Evolutionary conservation across 345 rosid genomes (phyloP), one percentile per base, ranked within the genome.

Genomic region (Sapria himalayana): DNA sequence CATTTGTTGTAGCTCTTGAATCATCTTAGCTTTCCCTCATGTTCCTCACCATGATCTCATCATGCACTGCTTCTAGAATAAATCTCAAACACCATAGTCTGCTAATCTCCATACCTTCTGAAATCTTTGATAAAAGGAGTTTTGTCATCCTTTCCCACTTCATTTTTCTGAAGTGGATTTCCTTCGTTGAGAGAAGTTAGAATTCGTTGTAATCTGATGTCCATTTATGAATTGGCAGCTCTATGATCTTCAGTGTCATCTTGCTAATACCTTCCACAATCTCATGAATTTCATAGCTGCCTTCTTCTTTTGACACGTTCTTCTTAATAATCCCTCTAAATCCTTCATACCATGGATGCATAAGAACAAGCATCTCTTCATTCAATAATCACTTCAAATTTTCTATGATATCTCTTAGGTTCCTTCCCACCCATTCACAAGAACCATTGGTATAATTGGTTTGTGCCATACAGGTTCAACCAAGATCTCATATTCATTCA

Each of bases 281-380:
- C 54, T 92, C 99, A 50, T 47, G 60, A 29, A 71, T 56, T 19
- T 74, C 60, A 60, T 84, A 82, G 65, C 63, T 67, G n/a, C 93
- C 91, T 37, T 60, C 64, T 58, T 80, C 93, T 59, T 64, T 84
- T 5, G 71, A 38, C 5, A 81, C 66, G 57, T 70, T 65, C 57
- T 70, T 73, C 57, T 77, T 93, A 46, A 91, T 75, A 5, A 81
- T 68, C 49, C 96, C 99, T 45, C 51, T 71, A 31, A 84, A 91
- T 11, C 86, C 84, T 34, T 72, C 61, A 45, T 91, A 91, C 99
- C 99, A 91, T 11, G 99, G 99, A 66, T 84, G 79, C 99, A 91
- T 91, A 21, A 89, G 76, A 51, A 71, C 73, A 81, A 73, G 63
- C 57, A 40, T 60, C 55, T 91, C 92, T 50, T 64, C 80, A 52